Conservation (phyloP, 139 green algal genomes). For the Limnomonas spitsbergensis region DNA sequence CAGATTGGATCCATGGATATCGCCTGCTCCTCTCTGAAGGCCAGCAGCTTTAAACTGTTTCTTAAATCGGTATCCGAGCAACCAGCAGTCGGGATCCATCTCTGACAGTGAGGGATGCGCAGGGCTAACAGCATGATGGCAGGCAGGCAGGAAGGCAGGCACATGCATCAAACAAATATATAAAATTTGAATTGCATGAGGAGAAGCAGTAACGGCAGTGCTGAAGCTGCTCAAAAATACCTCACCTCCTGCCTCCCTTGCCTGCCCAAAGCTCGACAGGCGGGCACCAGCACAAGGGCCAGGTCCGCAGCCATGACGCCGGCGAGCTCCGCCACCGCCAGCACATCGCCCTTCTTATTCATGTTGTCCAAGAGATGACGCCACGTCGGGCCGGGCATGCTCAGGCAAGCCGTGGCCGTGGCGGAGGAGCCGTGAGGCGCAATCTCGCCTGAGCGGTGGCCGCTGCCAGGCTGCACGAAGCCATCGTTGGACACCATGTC, state of each 20-base stretch:
- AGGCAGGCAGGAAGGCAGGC: too few species aligned
- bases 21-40: too few species aligned
- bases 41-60: too few species aligned
- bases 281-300: slow-evolving; percentile 76
- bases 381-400: background rate
- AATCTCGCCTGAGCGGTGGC: background rate
- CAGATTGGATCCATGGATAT: too few species aligned
- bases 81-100: too few species aligned
- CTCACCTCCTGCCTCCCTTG: background rate
- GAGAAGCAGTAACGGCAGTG: background rate
- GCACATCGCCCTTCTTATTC: slow-evolving; percentile 86
- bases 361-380: slow-evolving; percentile 55
- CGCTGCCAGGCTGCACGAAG: too few species aligned
- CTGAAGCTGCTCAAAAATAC: background rate
- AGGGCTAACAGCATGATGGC: too few species aligned
- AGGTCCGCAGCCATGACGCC: slow-evolving; percentile 89
- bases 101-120: too few species aligned
- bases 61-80: too few species aligned
- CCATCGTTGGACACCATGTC: too few species aligned
- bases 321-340: slow-evolving; percentile 80
- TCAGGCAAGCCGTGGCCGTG: background rate
- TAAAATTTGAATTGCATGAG: too few species aligned
- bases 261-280: background rate
- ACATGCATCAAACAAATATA: too few species aligned
- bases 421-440: background rate